Evolutionary conservation across 2,329 filamentous ascomycete species (phyloP), one percentile per base, ranked within the genome.

Genomic region (Fusarium tanahbumbuense): DNA sequence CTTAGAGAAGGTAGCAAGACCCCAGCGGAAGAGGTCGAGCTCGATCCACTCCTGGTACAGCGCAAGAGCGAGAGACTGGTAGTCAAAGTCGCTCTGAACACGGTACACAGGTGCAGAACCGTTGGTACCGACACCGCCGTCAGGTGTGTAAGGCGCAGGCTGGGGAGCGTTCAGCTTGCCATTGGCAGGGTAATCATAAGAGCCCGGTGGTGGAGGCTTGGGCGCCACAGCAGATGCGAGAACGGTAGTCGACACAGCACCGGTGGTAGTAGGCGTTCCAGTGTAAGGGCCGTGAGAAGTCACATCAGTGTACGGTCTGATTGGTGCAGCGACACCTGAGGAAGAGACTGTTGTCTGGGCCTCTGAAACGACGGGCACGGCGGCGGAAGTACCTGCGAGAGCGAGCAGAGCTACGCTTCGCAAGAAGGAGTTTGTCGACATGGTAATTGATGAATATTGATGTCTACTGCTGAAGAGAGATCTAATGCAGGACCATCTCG

Each of bases 41-140:
- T 96, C 92, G 56, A 95, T 93, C 87, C 89, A 96, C 79, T 96
- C 93, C 74, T 94, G 91, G 76, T 95, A 94, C 0, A 95, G 83
- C 15, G 87, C 92, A 15, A 96, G 83, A 1, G 89, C 86, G 30
- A 96, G 85, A 0, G 92, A 94, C 77, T 95, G 86, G 77, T 91
- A 96, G 78, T 96, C 93, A 76, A 94, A 96, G 75, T 97, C 93
- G 68, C 90, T 93, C 74, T 93, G 86, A 1, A 92, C 89, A 65
- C 91, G 89, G 79, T 95, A 95, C 2, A 93, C 88, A 3, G 92
- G 92, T 45, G 86, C 85, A 10, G 88, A 87, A n/a, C 92, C 92
- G 64, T 95, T 94, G 45, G 92, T 94, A 4, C 92, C 92, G 2
- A 91, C 79, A 15, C 93, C 93, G 60, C 93, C 92, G 40, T 84